Evolutionary conservation across 164 flowering plant genomes (phyloP).

Genomic region (Magnolia kwangsiensis): DNA sequence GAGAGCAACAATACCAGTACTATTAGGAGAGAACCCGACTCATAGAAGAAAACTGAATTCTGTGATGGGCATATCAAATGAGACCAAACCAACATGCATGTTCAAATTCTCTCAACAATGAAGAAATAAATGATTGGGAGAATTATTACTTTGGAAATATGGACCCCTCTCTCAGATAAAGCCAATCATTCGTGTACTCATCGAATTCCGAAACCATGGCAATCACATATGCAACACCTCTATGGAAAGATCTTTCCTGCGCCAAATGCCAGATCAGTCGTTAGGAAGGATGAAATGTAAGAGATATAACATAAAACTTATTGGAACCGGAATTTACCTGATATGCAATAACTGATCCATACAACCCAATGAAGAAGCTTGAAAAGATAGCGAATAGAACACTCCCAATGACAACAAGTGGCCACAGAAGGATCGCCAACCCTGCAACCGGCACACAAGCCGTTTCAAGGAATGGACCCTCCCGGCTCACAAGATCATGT

Average conservation of each 20-base stretch:
- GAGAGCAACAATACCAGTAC: conserved; percentile 25
- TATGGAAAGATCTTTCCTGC: conserved; percentile 79
- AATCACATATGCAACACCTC: conserved; percentile 76
- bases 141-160: conserved; percentile 74
- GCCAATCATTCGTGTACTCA: conserved; percentile 94
- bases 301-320: not conserved
- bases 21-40: conserved; percentile 9
- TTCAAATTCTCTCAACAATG: not conserved
- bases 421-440: conserved; percentile 87
- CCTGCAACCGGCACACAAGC: conserved; percentile 96
- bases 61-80: not conserved
- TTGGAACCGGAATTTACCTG: conserved; percentile 44
- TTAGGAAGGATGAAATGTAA: conserved; percentile 3
- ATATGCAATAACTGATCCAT: conserved; percentile 78
- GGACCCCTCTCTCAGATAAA: conserved; percentile 87
- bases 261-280: conserved; percentile 3
- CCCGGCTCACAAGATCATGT: conserved; percentile 79
- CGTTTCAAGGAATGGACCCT: conserved; percentile 95
- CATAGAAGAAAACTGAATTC: not conserved
- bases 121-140: conserved; percentile 10
- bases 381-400: conserved; percentile 59
- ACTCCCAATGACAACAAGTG: conserved; percentile 75
- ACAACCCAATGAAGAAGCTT: conserved; percentile 73
- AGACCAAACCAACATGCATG: not conserved
- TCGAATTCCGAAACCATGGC: conserved; percentile 96